phyloP scores from a whole-genome alignment of 2,329 filamentous ascomycete species.

The Pseudogymnoascus sp. region DNA sequence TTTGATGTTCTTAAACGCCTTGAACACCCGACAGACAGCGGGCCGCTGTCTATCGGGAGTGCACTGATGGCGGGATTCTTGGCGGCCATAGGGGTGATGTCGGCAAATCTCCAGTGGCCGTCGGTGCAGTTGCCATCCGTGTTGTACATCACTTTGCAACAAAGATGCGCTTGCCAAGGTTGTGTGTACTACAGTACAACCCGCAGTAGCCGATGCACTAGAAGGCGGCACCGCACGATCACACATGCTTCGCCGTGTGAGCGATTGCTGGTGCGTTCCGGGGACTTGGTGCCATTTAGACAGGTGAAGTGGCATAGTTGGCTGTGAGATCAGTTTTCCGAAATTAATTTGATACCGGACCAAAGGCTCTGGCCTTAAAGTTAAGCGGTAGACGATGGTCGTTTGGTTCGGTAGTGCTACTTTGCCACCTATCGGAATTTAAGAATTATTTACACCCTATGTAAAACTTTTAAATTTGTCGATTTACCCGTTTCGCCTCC shows the following conservation, averaged over 20 bases:
- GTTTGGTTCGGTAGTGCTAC: background rate
- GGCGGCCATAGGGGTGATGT: background rate
- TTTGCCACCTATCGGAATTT: background rate
- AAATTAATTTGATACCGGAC: background rate
- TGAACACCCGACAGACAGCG: background rate
- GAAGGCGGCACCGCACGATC: background rate
- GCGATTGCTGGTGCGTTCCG: background rate
- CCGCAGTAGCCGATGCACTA: background rate
- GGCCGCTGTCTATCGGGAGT: background rate
- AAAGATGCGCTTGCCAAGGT: no score
- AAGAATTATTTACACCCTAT: background rate
- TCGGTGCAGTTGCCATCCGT: background rate
- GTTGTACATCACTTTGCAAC: no score
- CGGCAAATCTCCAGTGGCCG: background rate
- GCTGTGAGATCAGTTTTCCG: background rate
- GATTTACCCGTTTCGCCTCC: background rate
- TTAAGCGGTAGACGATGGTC: background rate
- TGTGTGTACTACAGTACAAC: no score
- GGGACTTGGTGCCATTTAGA: background rate
- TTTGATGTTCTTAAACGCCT: background rate
- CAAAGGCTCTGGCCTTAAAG: background rate
- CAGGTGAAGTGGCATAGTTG: background rate
- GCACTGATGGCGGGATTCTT: background rate
- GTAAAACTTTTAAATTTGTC: background rate
- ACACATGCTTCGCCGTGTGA: background rate